These are phyloP conservation scores for Teunomyces stri DNA, from an alignment of 805 yeast genomes.

Conservation along the genomic window DNA sequence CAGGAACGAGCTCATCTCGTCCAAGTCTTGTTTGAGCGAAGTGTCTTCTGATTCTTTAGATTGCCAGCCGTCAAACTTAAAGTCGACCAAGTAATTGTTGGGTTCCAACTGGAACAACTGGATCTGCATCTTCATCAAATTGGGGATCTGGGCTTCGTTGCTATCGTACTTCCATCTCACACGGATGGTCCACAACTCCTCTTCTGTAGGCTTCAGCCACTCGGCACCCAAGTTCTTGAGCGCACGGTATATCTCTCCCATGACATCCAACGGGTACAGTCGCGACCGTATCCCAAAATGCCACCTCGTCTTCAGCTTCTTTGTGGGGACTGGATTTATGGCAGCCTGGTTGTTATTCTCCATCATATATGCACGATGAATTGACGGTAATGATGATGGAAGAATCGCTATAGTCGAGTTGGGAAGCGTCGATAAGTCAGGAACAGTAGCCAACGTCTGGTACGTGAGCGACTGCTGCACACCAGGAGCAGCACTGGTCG, in stretches of 20 bases:
- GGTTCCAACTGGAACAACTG: conserved; percentile 95
- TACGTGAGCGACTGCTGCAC: conserved; percentile 45
- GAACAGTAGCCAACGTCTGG: conserved; percentile 47
- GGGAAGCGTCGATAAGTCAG: conserved; percentile 52
- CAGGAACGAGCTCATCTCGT: conserved; percentile 84
- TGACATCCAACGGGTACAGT: conserved; percentile 94
- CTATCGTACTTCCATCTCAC: conserved; percentile 82
- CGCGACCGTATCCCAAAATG: conserved; percentile 96
- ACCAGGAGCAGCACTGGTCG: conserved; percentile 37
- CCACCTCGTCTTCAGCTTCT: conserved; percentile 94
- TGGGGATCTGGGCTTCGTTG: conserved; percentile 45
- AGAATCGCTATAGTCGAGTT: conserved; percentile 85
- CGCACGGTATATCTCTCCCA: conserved; percentile 97
- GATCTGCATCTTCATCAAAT: conserved; percentile 93
- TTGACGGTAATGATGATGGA: conserved; percentile 91
- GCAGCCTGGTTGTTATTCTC: conserved; percentile 38
- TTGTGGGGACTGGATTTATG: conserved; percentile 58
- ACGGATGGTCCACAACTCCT: conserved; percentile 92
- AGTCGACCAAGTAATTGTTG: conserved; percentile 92
- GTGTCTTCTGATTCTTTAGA: conserved; percentile 21
- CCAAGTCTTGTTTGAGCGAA: conserved; percentile 41
- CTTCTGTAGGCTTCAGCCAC: conserved; percentile 94
- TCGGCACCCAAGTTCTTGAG: conserved; percentile 92
- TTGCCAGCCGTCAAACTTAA: conserved; percentile 98
- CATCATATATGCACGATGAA: conserved; percentile 90